Evolutionary conservation across 345 rosid species (phyloP).

Genomic region (Tarenaya hassleriana): DNA sequence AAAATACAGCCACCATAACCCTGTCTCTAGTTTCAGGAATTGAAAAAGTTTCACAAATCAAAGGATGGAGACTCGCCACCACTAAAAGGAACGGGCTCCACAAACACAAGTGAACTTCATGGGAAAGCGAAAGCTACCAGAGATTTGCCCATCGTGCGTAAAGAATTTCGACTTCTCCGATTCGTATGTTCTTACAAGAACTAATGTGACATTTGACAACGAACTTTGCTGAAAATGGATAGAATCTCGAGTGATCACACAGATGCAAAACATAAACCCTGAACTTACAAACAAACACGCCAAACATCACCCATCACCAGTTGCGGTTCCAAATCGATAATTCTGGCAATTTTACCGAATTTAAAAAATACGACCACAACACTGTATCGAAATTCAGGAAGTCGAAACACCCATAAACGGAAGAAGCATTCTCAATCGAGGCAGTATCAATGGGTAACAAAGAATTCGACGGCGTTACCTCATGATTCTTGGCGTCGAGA

Average conservation of each 20-base stretch:
- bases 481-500: conserved; percentile 49
- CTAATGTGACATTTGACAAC: too few species aligned
- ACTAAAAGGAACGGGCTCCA: not conserved
- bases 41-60: too few species aligned
- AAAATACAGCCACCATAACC: too few species aligned
- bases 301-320: not conserved
- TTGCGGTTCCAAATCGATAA: not conserved
- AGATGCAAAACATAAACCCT: not conserved
- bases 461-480: conserved; percentile 45
- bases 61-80: too few species aligned
- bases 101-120: not conserved
- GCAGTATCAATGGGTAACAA: not conserved
- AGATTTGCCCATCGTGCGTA: too few species aligned
- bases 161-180: too few species aligned
- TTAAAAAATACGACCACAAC: not conserved
- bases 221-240: not conserved
- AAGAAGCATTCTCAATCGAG: not conserved
- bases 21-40: too few species aligned
- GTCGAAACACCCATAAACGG: not conserved
- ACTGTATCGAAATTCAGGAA: not conserved
- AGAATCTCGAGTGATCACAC: not conserved
- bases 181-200: too few species aligned
- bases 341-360: not conserved
- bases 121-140: too few species aligned
- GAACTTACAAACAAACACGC: too few species aligned